phyloP scores from a whole-genome alignment of 192 early-diverging fungal species.

The Podochytrium sp. region DNA sequence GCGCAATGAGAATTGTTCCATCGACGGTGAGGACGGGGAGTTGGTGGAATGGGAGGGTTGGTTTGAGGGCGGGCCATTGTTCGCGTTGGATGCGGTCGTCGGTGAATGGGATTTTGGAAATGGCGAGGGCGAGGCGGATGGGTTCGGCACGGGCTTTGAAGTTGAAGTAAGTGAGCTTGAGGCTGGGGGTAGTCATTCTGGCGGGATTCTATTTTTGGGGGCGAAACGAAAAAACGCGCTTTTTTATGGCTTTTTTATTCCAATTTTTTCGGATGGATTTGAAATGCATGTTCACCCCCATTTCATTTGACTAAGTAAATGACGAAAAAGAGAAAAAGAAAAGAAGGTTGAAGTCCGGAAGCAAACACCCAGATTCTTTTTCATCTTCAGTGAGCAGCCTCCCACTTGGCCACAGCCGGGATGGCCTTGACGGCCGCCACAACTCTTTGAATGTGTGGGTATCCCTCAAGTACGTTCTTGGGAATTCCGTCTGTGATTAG shows the following conservation, averaged over 20 bases:
- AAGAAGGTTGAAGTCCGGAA: neutral
- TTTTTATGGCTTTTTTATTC: no score
- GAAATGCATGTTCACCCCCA: neutral
- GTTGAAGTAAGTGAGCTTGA: slow-evolving; percentile 45
- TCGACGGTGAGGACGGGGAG: slow-evolving; percentile 42
- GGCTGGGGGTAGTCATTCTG: no score
- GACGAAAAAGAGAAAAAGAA: neutral
- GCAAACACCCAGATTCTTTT: no score
- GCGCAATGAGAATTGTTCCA: slow-evolving; percentile 19
- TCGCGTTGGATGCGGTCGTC: slow-evolving; percentile 38
- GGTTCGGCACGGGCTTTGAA: slow-evolving; percentile 42
- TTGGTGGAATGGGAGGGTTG: slow-evolving; percentile 39
- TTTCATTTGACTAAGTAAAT: neutral
- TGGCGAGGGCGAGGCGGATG: slow-evolving; percentile 11
- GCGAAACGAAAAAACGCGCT: no score
- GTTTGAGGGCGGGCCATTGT: slow-evolving; percentile 31
- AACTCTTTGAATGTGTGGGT: slow-evolving; percentile 35
- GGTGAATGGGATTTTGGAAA: slow-evolving; percentile 26
- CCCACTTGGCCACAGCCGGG: slow-evolving; percentile 38
- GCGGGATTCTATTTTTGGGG: no score
- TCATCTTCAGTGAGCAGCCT: slow-evolving; percentile 25
- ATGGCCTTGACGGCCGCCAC: slow-evolving; percentile 28
- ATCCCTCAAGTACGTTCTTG: slow-evolving; percentile 11
- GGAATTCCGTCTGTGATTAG: slow-evolving; percentile 48
- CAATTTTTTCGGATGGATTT: neutral